Evolutionary conservation across 2,329 filamentous ascomycete genomes (phyloP).

Genomic region (Emericellopsis atlantica): DNA sequence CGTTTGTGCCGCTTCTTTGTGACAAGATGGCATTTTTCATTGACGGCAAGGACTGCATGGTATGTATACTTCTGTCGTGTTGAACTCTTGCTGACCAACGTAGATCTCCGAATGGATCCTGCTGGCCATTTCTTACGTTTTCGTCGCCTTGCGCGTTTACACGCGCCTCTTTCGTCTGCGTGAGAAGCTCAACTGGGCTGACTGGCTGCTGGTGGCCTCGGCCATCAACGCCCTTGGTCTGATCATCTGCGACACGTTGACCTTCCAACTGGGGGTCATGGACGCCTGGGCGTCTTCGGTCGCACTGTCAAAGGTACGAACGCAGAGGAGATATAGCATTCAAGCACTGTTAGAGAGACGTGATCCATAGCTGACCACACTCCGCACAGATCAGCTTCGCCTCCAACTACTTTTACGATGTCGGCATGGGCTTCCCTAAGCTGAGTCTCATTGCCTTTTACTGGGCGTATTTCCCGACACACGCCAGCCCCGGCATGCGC

Average conservation of each 20-base stretch:
- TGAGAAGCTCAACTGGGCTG: slow-evolving; percentile 14
- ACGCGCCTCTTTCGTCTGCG: slow-evolving; percentile 16
- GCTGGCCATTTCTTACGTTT: slow-evolving; percentile 11
- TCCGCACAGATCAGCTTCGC: slow-evolving; percentile 16
- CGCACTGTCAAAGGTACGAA: slow-evolving; percentile 14
- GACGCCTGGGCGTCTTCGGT: slow-evolving; percentile 16
- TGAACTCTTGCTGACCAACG: neutral
- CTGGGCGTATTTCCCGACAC: slow-evolving; percentile 17
- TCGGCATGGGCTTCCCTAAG: slow-evolving; percentile 21
- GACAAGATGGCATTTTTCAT: slow-evolving; percentile 9
- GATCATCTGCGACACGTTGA: slow-evolving; percentile 20
- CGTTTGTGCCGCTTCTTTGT: neutral
- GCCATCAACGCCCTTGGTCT: slow-evolving; percentile 16
- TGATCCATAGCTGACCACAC: neutral
- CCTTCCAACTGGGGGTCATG: slow-evolving; percentile 16
- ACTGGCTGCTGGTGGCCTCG: slow-evolving; percentile 14
- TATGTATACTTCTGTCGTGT: neutral
- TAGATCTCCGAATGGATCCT: slow-evolving; percentile 21
- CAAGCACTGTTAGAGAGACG: too few species aligned
- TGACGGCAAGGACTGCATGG: slow-evolving; percentile 12
- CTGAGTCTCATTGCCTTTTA: slow-evolving; percentile 22
- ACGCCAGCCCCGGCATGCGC: slow-evolving; percentile 12
- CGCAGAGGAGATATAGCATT: neutral
- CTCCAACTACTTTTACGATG: slow-evolving; percentile 22
- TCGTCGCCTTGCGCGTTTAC: slow-evolving; percentile 16